Conservation (phyloP, 768 basidiomycete species). For the Omphalotus guepiniiformis region DNA sequence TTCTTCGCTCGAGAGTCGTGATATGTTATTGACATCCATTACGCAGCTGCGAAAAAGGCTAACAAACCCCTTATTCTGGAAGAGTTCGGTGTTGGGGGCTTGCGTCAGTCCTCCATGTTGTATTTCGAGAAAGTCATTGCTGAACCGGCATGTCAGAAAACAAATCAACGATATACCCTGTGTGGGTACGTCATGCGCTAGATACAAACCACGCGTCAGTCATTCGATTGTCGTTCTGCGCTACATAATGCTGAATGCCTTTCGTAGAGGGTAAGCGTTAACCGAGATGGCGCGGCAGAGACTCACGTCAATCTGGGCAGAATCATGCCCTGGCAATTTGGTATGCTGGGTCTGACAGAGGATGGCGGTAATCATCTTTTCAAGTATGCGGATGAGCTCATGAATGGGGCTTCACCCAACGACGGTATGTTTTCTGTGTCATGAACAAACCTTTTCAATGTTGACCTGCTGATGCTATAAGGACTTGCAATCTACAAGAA, state of each 20-base stretch:
- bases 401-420: conserved; percentile 53
- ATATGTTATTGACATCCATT: not conserved
- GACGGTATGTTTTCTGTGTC: conserved; percentile 33
- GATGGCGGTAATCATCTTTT: conserved; percentile 47
- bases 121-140: not conserved
- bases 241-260: not conserved
- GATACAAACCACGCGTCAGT: conserved; percentile 48
- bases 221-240: not conserved
- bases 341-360: conserved; percentile 44
- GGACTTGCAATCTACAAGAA: conserved; percentile 50
- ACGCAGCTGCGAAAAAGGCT: conserved; percentile 42
- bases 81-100: conserved; percentile 52
- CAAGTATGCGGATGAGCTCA: conserved; percentile 51
- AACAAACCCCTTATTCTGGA: conserved; percentile 62
- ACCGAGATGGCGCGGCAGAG: too few relatives aligned
- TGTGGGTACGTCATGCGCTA: conserved; percentile 46
- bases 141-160: conserved; percentile 32
- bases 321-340: conserved; percentile 61
- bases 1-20: not conserved
- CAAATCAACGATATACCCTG: conserved; percentile 45
- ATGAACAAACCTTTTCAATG: not conserved
- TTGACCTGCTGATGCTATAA: too few relatives aligned
- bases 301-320: too few relatives aligned
- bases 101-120: not conserved
- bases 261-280: conserved; percentile 1